Percentiles rank a stretch among this genome's conserved stretches.
These are phyloP conservation scores for Pseudocercospora eumusae DNA, from an alignment of 2,329 filamentous ascomycete species.

Conservation along the genomic window DNA sequence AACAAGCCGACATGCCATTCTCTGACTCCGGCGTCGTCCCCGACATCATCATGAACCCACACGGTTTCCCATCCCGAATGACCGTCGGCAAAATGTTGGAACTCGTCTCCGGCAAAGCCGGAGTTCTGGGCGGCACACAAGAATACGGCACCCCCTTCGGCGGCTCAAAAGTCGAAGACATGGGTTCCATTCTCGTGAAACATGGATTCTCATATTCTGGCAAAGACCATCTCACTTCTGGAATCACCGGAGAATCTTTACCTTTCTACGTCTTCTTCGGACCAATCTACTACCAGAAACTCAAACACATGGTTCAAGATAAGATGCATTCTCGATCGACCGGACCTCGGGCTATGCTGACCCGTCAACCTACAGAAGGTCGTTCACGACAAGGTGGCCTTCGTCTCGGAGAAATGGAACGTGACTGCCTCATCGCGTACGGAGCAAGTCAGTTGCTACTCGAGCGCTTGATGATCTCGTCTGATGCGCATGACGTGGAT, in stretches of 20 bases:
- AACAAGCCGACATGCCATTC: slow-evolving; percentile 97
- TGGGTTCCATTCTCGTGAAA: slow-evolving; percentile 79
- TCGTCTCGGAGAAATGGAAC: slow-evolving; percentile 96
- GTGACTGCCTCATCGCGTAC: slow-evolving; percentile 96
- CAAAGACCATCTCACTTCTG: slow-evolving; percentile 94
- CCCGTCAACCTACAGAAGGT: slow-evolving; percentile 93
- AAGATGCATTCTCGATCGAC: slow-evolving; percentile 97
- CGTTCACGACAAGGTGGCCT: slow-evolving; percentile 89
- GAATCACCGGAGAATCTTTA: slow-evolving; percentile 89
- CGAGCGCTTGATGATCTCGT: slow-evolving; percentile 91
- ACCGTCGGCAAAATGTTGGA: slow-evolving; percentile 98
- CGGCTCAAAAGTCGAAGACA: slow-evolving; percentile 81
- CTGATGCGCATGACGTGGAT: slow-evolving; percentile 86
- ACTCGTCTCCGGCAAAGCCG: slow-evolving; percentile 90
- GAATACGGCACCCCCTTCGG: slow-evolving; percentile 90
- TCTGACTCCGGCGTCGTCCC: slow-evolving; percentile 87
- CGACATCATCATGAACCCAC: slow-evolving; percentile 99
- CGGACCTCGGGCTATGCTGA: slow-evolving; percentile 87
- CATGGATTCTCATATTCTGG: slow-evolving; percentile 95
- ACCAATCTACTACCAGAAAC: slow-evolving; percentile 98
- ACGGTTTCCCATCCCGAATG: slow-evolving; percentile 99
- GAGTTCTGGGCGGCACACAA: slow-evolving; percentile 78
- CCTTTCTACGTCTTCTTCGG: slow-evolving; percentile 98
- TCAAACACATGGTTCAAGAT: slow-evolving; percentile 99
- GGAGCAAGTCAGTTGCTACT: slow-evolving; percentile 89